Evolutionary conservation across 768 basidiomycete genomes (phyloP).

Genomic region (Kwoniella dendrophila): DNA sequence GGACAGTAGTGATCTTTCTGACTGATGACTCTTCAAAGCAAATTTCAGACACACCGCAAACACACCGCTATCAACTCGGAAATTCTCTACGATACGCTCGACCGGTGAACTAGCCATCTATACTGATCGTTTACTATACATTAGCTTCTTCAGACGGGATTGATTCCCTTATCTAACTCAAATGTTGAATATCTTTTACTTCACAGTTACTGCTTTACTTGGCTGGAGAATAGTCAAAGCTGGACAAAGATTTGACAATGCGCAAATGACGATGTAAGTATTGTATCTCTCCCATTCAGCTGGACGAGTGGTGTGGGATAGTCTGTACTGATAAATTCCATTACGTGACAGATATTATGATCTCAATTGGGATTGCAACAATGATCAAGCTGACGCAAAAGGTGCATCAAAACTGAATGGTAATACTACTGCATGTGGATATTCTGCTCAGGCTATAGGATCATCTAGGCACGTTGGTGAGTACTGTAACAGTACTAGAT

Average conservation of each 20-base stretch:
- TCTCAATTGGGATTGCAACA: neutral
- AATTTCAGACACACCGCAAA: too few species aligned
- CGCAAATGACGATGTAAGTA: neutral
- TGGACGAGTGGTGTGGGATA: neutral
- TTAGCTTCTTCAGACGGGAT: too few species aligned
- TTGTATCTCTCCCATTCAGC: neutral
- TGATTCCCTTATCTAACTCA: too few species aligned
- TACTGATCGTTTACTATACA: too few species aligned
- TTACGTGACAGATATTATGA: conserved; percentile 18
- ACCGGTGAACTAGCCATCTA: too few species aligned
- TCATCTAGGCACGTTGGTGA: conserved; percentile 1
- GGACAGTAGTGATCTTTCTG: too few species aligned
- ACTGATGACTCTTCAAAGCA: too few species aligned
- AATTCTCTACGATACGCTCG: too few species aligned
- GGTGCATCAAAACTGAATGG: neutral
- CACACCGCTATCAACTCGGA: too few species aligned
- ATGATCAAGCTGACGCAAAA: neutral
- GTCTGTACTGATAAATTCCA: neutral
- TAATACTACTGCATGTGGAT: neutral
- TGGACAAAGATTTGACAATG: neutral
- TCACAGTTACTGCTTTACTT: too few species aligned
- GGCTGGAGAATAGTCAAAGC: neutral
- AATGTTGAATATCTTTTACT: too few species aligned
- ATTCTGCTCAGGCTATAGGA: neutral
- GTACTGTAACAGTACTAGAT: neutral